These are phyloP conservation scores for Ogataea thermomethanolica DNA, from an alignment of 805 yeast species.

Conservation along the genomic window DNA sequence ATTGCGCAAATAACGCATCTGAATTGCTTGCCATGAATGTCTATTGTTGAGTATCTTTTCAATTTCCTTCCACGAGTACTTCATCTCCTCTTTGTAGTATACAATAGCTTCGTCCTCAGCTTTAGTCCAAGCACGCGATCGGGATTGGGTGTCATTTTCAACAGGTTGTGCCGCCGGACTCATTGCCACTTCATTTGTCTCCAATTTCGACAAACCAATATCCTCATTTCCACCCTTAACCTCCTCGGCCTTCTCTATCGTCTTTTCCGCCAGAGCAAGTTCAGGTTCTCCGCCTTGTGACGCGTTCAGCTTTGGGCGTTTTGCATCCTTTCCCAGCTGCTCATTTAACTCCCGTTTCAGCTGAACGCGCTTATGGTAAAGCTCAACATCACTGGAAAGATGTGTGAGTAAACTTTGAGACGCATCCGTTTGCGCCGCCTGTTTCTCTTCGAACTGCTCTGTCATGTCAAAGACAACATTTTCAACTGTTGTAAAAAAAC, in stretches of 20 bases:
- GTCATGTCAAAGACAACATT: conserved; percentile 7
- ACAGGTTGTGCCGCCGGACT: background rate
- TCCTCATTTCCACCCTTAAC: background rate
- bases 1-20: conserved; percentile 42
- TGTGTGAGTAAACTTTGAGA: conserved; percentile 19
- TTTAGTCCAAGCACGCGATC: conserved; percentile 31
- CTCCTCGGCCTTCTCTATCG: too few species aligned
- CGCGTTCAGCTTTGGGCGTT: conserved; percentile 5
- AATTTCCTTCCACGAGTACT: conserved; percentile 39
- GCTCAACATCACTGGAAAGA: conserved; percentile 28
- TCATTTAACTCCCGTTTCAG: conserved; percentile 20
- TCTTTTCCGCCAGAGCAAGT: background rate
- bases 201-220: background rate
- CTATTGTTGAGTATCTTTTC: conserved; percentile 29
- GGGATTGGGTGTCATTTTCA: background rate
- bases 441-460: conserved; percentile 9
- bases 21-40: conserved; percentile 46
- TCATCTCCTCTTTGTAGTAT: conserved; percentile 35
- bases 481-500: conserved; percentile 10
- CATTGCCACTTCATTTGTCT: background rate
- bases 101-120: conserved; percentile 37
- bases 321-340: conserved; percentile 7
- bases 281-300: conserved; percentile 1
- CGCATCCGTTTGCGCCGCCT: conserved; percentile 2
- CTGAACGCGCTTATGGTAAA: conserved; percentile 30